Percentiles rank a stretch among this genome's conserved stretches.
phyloP scores from a whole-genome alignment of 139 green algal genomes.

The Chlamydomonas applanata region DNA sequence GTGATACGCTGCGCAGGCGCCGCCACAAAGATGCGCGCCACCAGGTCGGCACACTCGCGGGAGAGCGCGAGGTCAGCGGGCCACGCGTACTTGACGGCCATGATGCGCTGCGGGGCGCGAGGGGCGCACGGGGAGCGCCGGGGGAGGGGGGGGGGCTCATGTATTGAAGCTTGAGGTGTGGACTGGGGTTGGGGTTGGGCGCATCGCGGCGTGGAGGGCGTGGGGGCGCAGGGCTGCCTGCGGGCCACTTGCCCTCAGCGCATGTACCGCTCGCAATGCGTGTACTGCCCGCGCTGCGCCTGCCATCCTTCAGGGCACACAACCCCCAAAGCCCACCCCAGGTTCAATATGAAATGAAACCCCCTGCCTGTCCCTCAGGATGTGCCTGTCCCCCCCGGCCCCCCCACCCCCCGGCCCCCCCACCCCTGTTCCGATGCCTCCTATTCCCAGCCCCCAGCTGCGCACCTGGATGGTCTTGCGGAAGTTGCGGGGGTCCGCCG shows the following conservation, averaged over 20 bases:
- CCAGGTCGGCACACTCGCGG: constrained; percentile 82
- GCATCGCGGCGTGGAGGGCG: no score
- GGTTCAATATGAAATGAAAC: background rate
- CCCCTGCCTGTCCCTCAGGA: background rate
- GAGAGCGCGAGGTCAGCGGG: constrained; percentile 72
- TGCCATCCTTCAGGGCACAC: background rate
- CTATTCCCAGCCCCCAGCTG: background rate
- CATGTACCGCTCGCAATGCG: no score
- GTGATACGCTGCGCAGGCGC: constrained; percentile 65
- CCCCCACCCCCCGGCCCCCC: background rate
- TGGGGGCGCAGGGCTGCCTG: no score
- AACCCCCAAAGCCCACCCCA: background rate
- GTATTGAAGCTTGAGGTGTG: no score
- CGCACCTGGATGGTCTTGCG: constrained; percentile 93
- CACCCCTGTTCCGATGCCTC: background rate
- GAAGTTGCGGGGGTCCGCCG: constrained; percentile 93
- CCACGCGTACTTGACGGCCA: constrained; percentile 86
- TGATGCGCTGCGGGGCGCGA: constrained; percentile 74
- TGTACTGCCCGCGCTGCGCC: no score
- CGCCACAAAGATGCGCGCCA: constrained; percentile 83
- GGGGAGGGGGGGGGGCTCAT: no score
- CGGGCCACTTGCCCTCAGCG: no score
- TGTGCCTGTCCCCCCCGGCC: background rate
- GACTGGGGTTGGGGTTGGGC: no score
- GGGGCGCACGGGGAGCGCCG: background rate